Conservation (phyloP, 257 asterid species). For the Prunella vulgaris region DNA sequence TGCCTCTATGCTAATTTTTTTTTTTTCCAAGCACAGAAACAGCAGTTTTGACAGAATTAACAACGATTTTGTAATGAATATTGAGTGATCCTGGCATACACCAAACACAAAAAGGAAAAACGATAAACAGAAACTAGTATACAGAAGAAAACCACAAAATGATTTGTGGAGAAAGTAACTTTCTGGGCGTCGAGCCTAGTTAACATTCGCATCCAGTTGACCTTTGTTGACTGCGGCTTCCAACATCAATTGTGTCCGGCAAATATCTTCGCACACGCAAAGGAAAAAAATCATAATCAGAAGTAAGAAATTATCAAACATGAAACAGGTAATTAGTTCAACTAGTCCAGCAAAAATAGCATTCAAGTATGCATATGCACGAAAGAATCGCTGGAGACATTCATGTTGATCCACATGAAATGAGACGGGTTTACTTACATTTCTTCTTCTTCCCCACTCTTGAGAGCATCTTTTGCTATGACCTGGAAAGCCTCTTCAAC, state of each 20-base stretch:
- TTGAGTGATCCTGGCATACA: too few relatives aligned
- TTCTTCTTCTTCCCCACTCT: slow-evolving; percentile 93
- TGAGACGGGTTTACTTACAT: slow-evolving; percentile 50
- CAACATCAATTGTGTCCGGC: slow-evolving; percentile 94
- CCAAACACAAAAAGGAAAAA: background rate
- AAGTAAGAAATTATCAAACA: too few relatives aligned
- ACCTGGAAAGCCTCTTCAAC: slow-evolving; percentile 98
- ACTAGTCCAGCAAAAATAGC: background rate
- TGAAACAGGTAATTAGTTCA: too few relatives aligned
- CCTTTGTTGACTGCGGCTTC: slow-evolving; percentile 61
- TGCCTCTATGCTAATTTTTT: too few relatives aligned
- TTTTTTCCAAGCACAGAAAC: background rate
- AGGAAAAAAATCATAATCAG: background rate
- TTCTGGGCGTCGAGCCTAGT: background rate
- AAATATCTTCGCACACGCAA: slow-evolving; percentile 54
- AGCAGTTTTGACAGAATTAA: background rate
- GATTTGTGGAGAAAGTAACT: background rate
- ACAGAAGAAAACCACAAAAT: background rate
- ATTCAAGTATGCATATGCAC: background rate
- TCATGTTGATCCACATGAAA: too few relatives aligned
- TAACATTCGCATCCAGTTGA: slow-evolving; percentile 79
- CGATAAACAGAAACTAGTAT: background rate
- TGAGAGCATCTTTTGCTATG: slow-evolving; percentile 85
- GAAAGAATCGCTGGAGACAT: too few relatives aligned
- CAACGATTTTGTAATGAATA: background rate